Evolutionary conservation across 2,329 filamentous ascomycete genomes (phyloP).

Genomic region (Fusarium irregulare): DNA sequence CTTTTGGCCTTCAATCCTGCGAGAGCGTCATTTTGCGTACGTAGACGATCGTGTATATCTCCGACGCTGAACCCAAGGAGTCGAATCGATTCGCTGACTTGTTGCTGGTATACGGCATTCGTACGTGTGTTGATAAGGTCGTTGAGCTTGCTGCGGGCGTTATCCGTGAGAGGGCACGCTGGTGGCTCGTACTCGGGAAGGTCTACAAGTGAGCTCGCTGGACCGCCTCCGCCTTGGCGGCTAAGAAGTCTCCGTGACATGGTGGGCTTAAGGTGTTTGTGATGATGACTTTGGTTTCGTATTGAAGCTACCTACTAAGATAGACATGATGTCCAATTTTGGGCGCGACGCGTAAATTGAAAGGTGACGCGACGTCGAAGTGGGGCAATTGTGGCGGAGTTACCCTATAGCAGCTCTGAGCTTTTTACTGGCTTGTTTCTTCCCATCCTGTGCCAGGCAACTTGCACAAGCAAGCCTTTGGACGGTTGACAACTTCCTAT

Average conservation of each 20-base stretch:
- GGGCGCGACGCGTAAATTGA: slow-evolving; percentile 30
- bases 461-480: background rate
- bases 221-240: slow-evolving; percentile 36
- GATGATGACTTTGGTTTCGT: slow-evolving; percentile 12
- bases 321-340: background rate
- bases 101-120: slow-evolving; percentile 57
- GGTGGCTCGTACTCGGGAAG: slow-evolving; percentile 65
- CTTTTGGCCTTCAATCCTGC: slow-evolving; percentile 50
- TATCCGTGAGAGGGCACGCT: slow-evolving; percentile 57
- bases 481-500: background rate
- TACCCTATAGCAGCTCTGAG: background rate
- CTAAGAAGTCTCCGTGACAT: slow-evolving; percentile 53
- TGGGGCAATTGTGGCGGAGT: background rate
- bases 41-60: slow-evolving; percentile 61
- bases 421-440: background rate
- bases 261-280: background rate
- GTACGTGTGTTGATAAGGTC: slow-evolving; percentile 57
- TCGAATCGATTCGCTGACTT: slow-evolving; percentile 58
- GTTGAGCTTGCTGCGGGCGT: slow-evolving; percentile 54
- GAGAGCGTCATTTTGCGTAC: slow-evolving; percentile 52
- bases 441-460: background rate
- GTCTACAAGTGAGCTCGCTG: slow-evolving; percentile 38
- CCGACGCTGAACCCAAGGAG: slow-evolving; percentile 59
- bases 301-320: background rate
- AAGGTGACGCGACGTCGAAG: slow-evolving; percentile 4